phyloP scores from a whole-genome alignment of 768 basidiomycete genomes.

The Boletus rubroflammeus region DNA sequence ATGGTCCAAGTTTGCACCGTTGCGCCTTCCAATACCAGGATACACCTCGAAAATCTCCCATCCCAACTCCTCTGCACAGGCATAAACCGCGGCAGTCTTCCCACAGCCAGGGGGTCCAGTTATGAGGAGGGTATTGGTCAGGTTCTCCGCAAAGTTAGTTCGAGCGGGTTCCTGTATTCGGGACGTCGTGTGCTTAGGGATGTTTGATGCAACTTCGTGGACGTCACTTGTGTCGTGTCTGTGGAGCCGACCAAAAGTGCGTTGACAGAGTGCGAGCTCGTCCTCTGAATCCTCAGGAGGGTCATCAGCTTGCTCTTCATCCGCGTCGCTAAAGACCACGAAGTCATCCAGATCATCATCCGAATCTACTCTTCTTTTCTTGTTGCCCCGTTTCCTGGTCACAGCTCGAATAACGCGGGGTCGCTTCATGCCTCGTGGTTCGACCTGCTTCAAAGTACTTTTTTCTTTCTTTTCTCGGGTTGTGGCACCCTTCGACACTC shows the following conservation, averaged over 20 bases:
- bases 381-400: conserved; percentile 43
- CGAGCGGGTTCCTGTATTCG: conserved; percentile 12
- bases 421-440: conserved; percentile 48
- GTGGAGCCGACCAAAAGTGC: conserved; percentile 20
- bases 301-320: conserved; percentile 31
- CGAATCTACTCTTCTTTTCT: conserved; percentile 50
- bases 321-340: conserved; percentile 45
- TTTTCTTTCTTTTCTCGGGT: conserved; percentile 15
- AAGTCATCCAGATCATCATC: conserved; percentile 56
- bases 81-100: conserved; percentile 91
- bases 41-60: conserved; percentile 98
- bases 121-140: conserved; percentile 87
- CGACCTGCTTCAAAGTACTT: conserved; percentile 22
- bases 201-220: conserved; percentile 2
- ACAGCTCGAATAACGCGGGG: conserved; percentile 57
- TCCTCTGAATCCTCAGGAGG: conserved; percentile 38
- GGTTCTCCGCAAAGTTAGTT: conserved; percentile 38
- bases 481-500: background rate
- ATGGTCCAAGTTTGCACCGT: conserved; percentile 69
- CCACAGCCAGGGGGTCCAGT: conserved; percentile 80
- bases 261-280: conserved; percentile 28
- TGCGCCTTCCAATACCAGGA: conserved; percentile 90
- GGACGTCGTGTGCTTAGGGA: conserved; percentile 1
- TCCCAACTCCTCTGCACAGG: conserved; percentile 88
- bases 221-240: background rate